A percentile compares a stretch with the other conserved stretches of the same genome.
Evolutionary conservation across 352 stramenopile genomes (phyloP).

Genomic region (Pythium inflatum): DNA sequence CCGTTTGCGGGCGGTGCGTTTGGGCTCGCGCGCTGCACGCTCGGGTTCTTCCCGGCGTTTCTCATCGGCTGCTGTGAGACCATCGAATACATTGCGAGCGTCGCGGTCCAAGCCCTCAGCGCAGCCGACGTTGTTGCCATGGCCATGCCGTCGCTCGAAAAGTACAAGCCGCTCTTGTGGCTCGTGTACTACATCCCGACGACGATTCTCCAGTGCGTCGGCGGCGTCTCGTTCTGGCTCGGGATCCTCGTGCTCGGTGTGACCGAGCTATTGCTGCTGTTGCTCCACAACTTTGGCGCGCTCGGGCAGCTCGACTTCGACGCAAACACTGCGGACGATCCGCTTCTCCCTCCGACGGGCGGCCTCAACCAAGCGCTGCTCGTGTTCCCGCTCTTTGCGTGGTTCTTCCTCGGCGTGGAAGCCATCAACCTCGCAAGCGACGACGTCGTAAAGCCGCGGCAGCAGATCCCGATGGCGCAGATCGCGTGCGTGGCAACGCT

Average conservation of each 20-base stretch:
- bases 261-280: neutral
- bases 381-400: slow-evolving; percentile 20
- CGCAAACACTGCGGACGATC: neutral
- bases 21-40: slow-evolving; percentile 29
- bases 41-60: slow-evolving; percentile 34
- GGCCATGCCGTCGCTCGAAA: neutral
- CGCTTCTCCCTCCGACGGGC: neutral
- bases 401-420: slow-evolving; percentile 28
- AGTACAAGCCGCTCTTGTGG: slow-evolving; percentile 19
- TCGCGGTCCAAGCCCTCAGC: slow-evolving; percentile 14
- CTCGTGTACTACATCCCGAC: slow-evolving; percentile 22
- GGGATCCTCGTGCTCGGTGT: neutral
- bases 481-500: neutral
- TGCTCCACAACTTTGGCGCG: slow-evolving; percentile 27
- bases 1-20: slow-evolving; percentile 38
- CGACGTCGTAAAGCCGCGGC: slow-evolving; percentile 9
- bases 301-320: slow-evolving; percentile 13
- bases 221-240: slow-evolving; percentile 20
- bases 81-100: slow-evolving; percentile 20
- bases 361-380: neutral
- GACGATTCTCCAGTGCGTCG: slow-evolving; percentile 13
- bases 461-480: slow-evolving; percentile 14
- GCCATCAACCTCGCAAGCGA: slow-evolving; percentile 22
- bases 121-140: slow-evolving; percentile 14
- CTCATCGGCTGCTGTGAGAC: slow-evolving; percentile 26